Conservation (phyloP, 805 yeast species). For the Yarrowia sp. region DNA sequence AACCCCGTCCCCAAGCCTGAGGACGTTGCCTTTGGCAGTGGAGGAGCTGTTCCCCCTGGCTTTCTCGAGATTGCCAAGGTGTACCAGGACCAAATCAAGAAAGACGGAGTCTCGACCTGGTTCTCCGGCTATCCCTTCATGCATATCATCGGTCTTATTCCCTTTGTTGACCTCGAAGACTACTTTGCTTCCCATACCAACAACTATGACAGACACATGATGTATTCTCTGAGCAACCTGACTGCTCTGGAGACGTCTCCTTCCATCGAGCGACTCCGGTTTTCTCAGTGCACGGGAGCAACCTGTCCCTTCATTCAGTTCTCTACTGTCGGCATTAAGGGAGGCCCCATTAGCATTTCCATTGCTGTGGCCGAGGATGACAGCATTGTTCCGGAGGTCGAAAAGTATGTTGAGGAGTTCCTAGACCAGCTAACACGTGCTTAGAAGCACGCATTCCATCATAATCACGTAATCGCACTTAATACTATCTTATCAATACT, state of each 20-base stretch:
- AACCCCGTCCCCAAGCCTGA: neutral
- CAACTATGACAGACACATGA: neutral
- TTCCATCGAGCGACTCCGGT: neutral
- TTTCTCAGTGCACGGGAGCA: conserved; percentile 15
- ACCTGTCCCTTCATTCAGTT: conserved; percentile 21
- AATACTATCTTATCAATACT: neutral
- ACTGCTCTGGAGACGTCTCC: conserved; percentile 7
- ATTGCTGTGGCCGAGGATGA: conserved; percentile 15
- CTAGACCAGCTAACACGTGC: neutral
- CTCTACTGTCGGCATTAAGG: conserved; percentile 6
- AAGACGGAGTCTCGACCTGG: neutral
- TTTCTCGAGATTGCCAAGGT: conserved; percentile 13
- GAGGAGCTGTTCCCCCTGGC: neutral
- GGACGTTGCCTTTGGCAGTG: neutral
- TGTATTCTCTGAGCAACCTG: conserved; percentile 7
- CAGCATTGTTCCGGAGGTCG: neutral
- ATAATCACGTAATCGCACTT: neutral
- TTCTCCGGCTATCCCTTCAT: conserved; percentile 18
- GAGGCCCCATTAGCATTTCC: conserved; percentile 11
- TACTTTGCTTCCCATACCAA: conserved; percentile 5
- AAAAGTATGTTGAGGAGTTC: neutral
- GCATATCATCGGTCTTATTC: conserved; percentile 25
- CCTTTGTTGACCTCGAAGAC: neutral
- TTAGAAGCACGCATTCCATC: neutral
- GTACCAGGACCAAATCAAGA: neutral